A percentile compares a stretch with the other conserved stretches of the same genome.
phyloP scores from a whole-genome alignment of 192 early-diverging fungal genomes.

The Backusella macrospora region DNA sequence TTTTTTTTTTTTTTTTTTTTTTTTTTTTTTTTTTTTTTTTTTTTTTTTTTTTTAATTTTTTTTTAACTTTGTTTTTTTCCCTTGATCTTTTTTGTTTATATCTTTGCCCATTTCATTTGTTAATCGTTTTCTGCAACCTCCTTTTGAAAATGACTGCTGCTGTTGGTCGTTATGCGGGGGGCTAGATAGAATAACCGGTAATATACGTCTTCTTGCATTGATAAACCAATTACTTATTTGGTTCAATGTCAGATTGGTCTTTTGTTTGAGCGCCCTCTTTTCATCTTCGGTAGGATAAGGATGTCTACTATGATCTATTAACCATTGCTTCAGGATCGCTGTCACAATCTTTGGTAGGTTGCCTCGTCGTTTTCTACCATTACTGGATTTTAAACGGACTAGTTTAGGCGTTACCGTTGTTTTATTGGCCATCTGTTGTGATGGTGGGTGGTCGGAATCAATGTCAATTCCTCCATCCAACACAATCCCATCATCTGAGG shows the following conservation, averaged over 20 bases:
- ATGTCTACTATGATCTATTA: slow-evolving; percentile 58
- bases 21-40: not conserved
- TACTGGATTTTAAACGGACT: not conserved
- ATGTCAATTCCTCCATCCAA: not conserved
- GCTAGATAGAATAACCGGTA: slow-evolving; percentile 50
- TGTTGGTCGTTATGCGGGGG: not conserved
- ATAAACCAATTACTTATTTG: slow-evolving; percentile 83
- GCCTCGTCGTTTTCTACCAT: slow-evolving; percentile 45
- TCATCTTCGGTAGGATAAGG: slow-evolving; percentile 72
- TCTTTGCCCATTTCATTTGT: slow-evolving; percentile 1
- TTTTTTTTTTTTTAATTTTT: not conserved
- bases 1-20: no score
- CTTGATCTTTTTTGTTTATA: not conserved
- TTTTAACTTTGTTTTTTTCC: not conserved
- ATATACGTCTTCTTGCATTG: slow-evolving; percentile 62
- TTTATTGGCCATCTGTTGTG: not conserved
- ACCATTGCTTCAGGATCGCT: slow-evolving; percentile 62
- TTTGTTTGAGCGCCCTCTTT: slow-evolving; percentile 53
- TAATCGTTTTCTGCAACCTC: not conserved
- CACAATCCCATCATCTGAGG: not conserved
- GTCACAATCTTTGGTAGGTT: slow-evolving; percentile 62
- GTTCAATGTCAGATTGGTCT: slow-evolving; percentile 64
- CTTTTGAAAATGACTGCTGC: not conserved
- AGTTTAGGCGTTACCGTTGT: not conserved
- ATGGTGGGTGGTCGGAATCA: not conserved